Percentiles rank a stretch among this genome's conserved stretches.
Conservation (phyloP, 345 rosid genomes). For the Populus deltoides region DNA sequence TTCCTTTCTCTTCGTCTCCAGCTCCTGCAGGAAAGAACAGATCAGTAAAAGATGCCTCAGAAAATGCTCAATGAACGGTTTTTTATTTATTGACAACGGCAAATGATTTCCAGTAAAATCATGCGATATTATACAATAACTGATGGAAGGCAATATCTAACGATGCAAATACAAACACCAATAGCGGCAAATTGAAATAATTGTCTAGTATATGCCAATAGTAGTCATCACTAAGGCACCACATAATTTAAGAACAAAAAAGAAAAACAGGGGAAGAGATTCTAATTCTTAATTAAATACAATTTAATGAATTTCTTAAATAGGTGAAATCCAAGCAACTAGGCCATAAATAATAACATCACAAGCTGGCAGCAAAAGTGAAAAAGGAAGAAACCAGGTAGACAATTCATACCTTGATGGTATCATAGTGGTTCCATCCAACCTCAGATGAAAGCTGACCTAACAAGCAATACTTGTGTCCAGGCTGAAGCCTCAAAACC, state of each 20-base stretch:
- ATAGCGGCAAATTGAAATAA: background rate
- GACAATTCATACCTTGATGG: constrained; percentile 24
- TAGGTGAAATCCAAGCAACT: background rate
- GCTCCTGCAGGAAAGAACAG: constrained; percentile 46
- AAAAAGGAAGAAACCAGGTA: background rate
- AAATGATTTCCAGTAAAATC: background rate
- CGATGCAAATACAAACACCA: background rate
- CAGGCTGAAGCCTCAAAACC: constrained; percentile 37
- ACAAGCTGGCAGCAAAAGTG: background rate
- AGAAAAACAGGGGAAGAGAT: background rate
- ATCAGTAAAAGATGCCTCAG: background rate
- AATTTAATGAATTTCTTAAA: background rate
- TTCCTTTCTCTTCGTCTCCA: constrained; percentile 89
- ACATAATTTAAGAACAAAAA: background rate
- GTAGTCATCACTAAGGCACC: background rate
- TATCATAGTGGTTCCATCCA: constrained; percentile 35
- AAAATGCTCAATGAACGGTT: background rate
- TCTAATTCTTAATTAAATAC: background rate
- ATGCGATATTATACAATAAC: background rate
- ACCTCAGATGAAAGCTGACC: constrained; percentile 35
- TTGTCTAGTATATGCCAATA: background rate
- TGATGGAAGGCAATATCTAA: background rate
- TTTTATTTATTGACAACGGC: background rate
- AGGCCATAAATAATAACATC: background rate
- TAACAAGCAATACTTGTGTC: constrained; percentile 34